These are phyloP conservation scores for Colletotrichum sp. DNA, from an alignment of 2,329 filamentous ascomycete genomes.

Conservation along the genomic window DNA sequence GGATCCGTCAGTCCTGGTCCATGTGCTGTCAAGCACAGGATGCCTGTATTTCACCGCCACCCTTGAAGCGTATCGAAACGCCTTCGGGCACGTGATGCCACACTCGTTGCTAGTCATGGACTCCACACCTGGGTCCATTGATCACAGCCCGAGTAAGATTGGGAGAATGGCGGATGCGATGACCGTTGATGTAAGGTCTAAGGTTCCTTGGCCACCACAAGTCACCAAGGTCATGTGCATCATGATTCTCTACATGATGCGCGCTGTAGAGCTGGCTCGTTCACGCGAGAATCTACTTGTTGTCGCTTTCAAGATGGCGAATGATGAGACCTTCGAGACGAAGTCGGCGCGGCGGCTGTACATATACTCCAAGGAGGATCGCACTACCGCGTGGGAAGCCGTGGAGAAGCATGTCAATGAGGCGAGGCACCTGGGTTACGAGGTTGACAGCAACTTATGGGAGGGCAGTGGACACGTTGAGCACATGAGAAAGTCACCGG, in stretches of 20 bases:
- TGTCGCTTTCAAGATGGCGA: background rate
- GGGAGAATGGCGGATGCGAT: slow-evolving; percentile 57
- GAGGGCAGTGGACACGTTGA: slow-evolving; percentile 64
- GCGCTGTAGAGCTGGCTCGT: slow-evolving; percentile 2
- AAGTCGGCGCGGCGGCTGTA: background rate
- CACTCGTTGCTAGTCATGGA: slow-evolving; percentile 55
- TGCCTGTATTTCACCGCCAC: slow-evolving; percentile 56
- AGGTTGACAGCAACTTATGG: slow-evolving; percentile 56
- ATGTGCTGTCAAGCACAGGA: slow-evolving; percentile 64
- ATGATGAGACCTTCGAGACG: background rate
- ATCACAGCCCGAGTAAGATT: slow-evolving; percentile 39
- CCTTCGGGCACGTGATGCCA: slow-evolving; percentile 36
- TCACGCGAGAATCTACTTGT: background rate
- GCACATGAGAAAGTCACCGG: slow-evolving; percentile 61
- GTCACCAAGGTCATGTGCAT: slow-evolving; percentile 52
- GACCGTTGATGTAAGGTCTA: slow-evolving; percentile 50
- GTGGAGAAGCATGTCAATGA: slow-evolving; percentile 58
- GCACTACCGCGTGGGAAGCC: slow-evolving; percentile 58
- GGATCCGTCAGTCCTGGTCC: slow-evolving; percentile 47
- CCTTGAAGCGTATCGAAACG: slow-evolving; percentile 46
- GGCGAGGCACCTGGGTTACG: slow-evolving; percentile 53
- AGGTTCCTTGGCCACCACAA: slow-evolving; percentile 53
- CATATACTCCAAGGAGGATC: slow-evolving; percentile 11
- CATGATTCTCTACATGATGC: slow-evolving; percentile 41
- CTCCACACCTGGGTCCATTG: slow-evolving; percentile 51